Evolutionary conservation across 768 basidiomycete species (phyloP).

Genomic region (Mrakia blollopis): DNA sequence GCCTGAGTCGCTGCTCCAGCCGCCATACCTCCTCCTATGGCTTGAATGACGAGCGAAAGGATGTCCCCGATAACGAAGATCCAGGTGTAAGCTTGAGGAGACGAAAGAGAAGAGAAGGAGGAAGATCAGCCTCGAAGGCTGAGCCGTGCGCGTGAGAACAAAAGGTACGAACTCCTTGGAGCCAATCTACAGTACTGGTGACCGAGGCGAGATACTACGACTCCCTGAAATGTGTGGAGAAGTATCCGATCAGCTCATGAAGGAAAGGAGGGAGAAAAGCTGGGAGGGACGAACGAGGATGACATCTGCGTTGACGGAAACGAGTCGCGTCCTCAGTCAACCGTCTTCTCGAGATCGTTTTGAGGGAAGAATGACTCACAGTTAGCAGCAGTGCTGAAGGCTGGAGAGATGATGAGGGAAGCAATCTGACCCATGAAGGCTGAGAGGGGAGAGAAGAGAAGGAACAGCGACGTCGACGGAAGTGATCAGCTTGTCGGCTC

Average conservation of each 20-base stretch:
- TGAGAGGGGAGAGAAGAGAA: no score
- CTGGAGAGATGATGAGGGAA: constrained; percentile 1
- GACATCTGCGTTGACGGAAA: background rate
- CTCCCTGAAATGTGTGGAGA: no score
- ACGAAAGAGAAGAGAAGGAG: background rate
- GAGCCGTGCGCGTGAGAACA: background rate
- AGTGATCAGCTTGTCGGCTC: background rate
- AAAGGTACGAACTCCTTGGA: background rate
- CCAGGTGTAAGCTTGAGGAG: background rate
- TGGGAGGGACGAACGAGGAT: background rate
- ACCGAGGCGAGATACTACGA: background rate
- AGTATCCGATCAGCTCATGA: no score
- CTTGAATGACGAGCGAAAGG: background rate
- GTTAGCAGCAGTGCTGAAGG: constrained; percentile 6
- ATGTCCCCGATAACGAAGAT: background rate
- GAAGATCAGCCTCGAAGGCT: background rate
- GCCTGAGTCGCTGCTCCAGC: background rate
- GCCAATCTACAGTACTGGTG: background rate
- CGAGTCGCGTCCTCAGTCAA: background rate
- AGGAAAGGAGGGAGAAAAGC: background rate
- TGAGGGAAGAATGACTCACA: background rate
- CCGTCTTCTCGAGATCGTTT: background rate
- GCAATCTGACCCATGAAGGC: constrained; percentile 5
- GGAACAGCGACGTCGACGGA: no score
- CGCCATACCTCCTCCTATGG: background rate